Base-by-base conservation (phyloP, 2,329 filamentous ascomycete genomes). In the Colletotrichum echinochloae region DNA sequence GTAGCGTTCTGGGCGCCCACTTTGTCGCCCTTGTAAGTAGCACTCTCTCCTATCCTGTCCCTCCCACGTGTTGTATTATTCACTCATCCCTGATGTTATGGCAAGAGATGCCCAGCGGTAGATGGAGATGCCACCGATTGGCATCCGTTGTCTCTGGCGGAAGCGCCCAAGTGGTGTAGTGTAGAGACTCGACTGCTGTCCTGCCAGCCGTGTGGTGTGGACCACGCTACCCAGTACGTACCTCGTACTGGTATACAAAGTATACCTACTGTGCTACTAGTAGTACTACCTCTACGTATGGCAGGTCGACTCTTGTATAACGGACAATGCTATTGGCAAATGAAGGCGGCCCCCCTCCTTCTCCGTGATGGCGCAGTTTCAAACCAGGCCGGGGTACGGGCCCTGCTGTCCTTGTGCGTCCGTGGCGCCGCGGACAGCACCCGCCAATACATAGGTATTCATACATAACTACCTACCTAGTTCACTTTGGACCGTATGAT, bases 321-420 rank as follows among this genome's bases (percentile, higher is more conserved):
- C 30, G 20, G 20, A 52, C 26, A 52, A 44, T 51, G 30, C 30
- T 9, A 39, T 51, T 61, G 59, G 59, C 20, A 51, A 33, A 61
- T 35, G 33, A 41, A 26, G 20, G 26, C 46, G 57, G 12, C 20
- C n/a, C 56, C 60, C 33, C 63, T 67, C 51, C 67, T 56, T 57
- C 57, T 54, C 57, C 23, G 64, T 63, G 64, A 68, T 71, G 57
- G 68, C 65, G 68, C 68, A 63, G 68, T 71, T 71, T 71, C 68
- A 71, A 39, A 55, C 51, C 39, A 26, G 57, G 62, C 68, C 44
- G 64, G 68, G 67, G 62, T 60, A 16, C 33, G 62, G 55, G 62
- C 57, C 56, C 44, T 46, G 44, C 44, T 57, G 63, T 35, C n/a
- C 56, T 37, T 37, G 35, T 18, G 12, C 30, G 52, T 62, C 60